Evolutionary conservation across 805 yeast genomes (phyloP).

Genomic region (Ogataea parapolymorpha): DNA sequence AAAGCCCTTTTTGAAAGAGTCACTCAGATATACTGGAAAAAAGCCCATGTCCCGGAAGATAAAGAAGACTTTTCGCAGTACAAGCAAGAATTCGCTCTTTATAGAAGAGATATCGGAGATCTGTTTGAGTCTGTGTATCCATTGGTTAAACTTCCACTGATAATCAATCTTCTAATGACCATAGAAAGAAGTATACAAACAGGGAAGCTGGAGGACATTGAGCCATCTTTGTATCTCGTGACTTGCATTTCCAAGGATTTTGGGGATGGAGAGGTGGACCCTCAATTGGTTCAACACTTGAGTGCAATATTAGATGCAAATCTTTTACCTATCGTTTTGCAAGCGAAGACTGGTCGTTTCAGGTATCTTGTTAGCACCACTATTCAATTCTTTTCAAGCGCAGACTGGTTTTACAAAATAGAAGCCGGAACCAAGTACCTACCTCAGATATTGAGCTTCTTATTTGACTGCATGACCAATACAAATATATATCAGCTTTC

Average conservation of each 20-base stretch:
- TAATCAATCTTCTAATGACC: constrained; percentile 39
- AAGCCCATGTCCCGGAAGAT: constrained; percentile 48
- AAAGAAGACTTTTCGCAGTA: constrained; percentile 31
- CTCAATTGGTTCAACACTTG: constrained; percentile 21
- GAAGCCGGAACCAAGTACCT: constrained; percentile 43
- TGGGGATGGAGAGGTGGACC: constrained; percentile 32
- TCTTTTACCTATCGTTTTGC: constrained; percentile 24
- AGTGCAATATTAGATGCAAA: constrained; percentile 29
- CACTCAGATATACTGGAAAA: constrained; percentile 64
- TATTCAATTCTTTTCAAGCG: constrained; percentile 55
- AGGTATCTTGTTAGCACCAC: constrained; percentile 44
- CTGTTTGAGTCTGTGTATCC: constrained; percentile 70
- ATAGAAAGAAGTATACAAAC: constrained; percentile 30
- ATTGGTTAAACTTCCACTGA: constrained; percentile 53
- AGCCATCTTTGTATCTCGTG: constrained; percentile 59
- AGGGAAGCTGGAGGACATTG: constrained; percentile 41
- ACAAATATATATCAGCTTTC: constrained; percentile 30
- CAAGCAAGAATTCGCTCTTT: constrained; percentile 59
- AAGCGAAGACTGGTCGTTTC: constrained; percentile 11
- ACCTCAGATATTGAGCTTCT: constrained; percentile 50
- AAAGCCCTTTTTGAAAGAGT: constrained; percentile 46
- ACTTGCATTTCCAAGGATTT: constrained; percentile 55
- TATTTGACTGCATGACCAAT: constrained; percentile 34
- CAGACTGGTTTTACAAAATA: constrained; percentile 56
- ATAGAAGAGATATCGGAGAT: constrained; percentile 73